Evolutionary conservation across 345 rosid genomes (phyloP).

Genomic region (Triadica sebifera): DNA sequence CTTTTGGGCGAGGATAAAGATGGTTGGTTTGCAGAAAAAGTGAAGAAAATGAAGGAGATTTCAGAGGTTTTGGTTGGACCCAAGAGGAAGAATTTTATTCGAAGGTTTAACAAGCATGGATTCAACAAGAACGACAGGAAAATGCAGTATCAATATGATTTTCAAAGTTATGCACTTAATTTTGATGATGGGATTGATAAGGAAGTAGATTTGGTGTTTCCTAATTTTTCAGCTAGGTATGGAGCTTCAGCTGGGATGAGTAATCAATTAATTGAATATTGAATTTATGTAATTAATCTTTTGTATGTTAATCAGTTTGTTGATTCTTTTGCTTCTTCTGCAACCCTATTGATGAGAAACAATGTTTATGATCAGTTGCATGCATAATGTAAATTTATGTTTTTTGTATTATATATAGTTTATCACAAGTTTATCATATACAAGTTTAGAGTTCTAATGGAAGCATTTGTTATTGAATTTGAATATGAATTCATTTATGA

Average conservation of each 20-base stretch:
- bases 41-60: conserved; percentile 38
- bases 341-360: no score
- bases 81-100: conserved; percentile 60
- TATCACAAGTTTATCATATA: no score
- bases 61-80: conserved; percentile 59
- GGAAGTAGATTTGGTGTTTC: conserved; percentile 10
- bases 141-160: conserved; percentile 53
- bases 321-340: no score
- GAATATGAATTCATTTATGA: no score
- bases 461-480: no score
- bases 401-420: no score
- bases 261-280: no score
- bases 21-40: conserved; percentile 33
- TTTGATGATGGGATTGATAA: conserved; percentile 53
- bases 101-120: conserved; percentile 35
- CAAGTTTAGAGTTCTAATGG: no score
- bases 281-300: no score
- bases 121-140: conserved; percentile 34
- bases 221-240: conserved; percentile 42
- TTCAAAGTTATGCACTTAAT: conserved; percentile 62
- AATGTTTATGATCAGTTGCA: no score
- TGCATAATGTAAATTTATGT: no score
- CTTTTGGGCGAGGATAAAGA: conserved; percentile 22
- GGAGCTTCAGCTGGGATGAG: conserved; percentile 21
- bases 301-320: background rate